Base-by-base conservation (phyloP, 192 early-diverging fungal species). In the Kappamyces sp. region DNA sequence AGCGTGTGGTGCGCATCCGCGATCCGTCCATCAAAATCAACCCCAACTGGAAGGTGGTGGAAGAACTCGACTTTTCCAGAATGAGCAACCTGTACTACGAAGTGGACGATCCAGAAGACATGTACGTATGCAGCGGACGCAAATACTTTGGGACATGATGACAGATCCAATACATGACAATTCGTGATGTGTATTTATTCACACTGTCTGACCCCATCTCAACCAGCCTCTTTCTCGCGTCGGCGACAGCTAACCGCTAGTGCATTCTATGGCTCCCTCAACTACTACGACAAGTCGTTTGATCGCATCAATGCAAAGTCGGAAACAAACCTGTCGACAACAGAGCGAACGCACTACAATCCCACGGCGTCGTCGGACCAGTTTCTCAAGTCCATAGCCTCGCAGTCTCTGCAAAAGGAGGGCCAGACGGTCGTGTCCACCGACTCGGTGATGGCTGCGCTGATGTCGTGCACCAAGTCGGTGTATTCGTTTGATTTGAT, bases 401-500 rank as follows among this genome's bases (percentile, higher is more conserved):
- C 57, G 31, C 43, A 60, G 38, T 49, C 67, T 3, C 60, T 62
- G 55, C 71, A 63, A 64, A 66, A 48, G 38, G 65, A 60, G 6
- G 67, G 72, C 36, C 70, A 85, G 40, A 74, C 73, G 12, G 91
- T 99, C 3, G 90, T 90, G 70, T 90, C 92, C 46, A 96, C 94
- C 3, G 96, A 95, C 72, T 70, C 86, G 38, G 86, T 97, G 13
- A 64, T 99, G 31, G 85, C 92, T 23, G 79, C 91, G 32, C 78
- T 99, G 47, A 99, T 99, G 96, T 91, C 87, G 60, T 80, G 90
- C 5, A 82, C 89, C 12, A 85, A 91, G 53, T 86, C 91, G 13
- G 86, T 91, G 44, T 95, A 94, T 71, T 87, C 92, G 10, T 99
- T 92, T 92, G 96, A 99, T 61, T 84, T 99, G 49, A 85, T 99